Percentiles rank a stretch among this genome's conserved stretches.
Evolutionary conservation across 2,329 filamentous ascomycete species (phyloP).

Genomic region (Fonsecaea pedrosoi): DNA sequence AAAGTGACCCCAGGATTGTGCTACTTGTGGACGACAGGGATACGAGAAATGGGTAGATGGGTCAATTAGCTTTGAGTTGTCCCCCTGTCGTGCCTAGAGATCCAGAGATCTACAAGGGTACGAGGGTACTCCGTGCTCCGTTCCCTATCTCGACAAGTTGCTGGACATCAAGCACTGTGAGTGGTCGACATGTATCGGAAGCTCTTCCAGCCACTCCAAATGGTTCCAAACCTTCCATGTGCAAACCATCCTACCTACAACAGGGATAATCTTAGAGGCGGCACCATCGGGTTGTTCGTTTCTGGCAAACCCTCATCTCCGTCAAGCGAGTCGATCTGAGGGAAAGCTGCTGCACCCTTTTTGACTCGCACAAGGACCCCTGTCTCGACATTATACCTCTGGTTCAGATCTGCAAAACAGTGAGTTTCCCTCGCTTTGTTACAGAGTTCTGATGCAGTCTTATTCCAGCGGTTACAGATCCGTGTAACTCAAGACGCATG

Average conservation of each 20-base stretch:
- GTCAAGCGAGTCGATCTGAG: slow-evolving; percentile 11
- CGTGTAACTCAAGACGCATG: slow-evolving; percentile 24
- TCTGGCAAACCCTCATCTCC: slow-evolving; percentile 23
- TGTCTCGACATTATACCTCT: not conserved
- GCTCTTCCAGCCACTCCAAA: slow-evolving; percentile 20
- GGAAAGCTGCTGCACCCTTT: not conserved
- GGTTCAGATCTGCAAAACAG: not conserved
- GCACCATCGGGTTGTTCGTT: slow-evolving; percentile 14
- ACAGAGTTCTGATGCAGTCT: not conserved
- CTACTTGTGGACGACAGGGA: slow-evolving; percentile 26
- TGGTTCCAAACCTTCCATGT: slow-evolving; percentile 26
- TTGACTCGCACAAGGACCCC: not conserved
- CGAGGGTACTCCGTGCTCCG: slow-evolving; percentile 11
- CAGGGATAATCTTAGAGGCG: slow-evolving; percentile 16
- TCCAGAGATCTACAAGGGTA: slow-evolving; percentile 28
- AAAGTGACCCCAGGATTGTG: slow-evolving; percentile 22
- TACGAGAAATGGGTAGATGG: not conserved
- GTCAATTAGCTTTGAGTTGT: slow-evolving; percentile 3
- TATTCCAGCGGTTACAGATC: slow-evolving; percentile 11
- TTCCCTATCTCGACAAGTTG: slow-evolving; percentile 20
- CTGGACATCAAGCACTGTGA: slow-evolving; percentile 5
- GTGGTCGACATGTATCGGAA: slow-evolving; percentile 13
- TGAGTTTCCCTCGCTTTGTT: slow-evolving; percentile 1
- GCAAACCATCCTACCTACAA: not conserved
- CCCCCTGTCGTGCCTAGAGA: slow-evolving; percentile 22